phyloP scores from a whole-genome alignment of 129 eudicot species.

The Chrysanthemum makinoi region DNA sequence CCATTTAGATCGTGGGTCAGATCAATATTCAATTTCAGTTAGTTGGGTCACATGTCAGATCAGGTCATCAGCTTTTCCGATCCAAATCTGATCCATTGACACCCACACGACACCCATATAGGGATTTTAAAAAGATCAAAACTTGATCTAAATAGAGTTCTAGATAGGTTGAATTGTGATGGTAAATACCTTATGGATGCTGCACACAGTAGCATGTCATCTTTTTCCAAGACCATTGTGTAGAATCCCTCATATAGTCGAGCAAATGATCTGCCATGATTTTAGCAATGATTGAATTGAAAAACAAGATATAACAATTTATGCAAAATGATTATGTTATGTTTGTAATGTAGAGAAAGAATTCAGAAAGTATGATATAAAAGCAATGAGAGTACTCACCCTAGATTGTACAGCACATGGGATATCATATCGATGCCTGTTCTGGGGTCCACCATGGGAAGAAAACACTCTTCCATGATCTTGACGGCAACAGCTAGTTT shows the following conservation, averaged over 20 bases:
- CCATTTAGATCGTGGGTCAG: not conserved
- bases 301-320: not conserved
- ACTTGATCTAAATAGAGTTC: not conserved
- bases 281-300: too few species aligned
- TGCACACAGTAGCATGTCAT: conserved; percentile 63
- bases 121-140: not conserved
- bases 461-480: conserved; percentile 97
- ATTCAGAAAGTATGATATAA: not conserved
- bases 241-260: conserved; percentile 81
- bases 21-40: not conserved
- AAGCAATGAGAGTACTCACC: conserved; percentile 44
- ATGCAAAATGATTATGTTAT: conserved; percentile 4
- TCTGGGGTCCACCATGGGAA: conserved; percentile 89
- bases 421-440: conserved; percentile 97
- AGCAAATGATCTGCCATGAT: conserved; percentile 63
- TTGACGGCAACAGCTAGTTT: conserved; percentile 91
- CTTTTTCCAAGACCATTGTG: conserved; percentile 83
- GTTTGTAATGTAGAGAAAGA: conserved; percentile 6
- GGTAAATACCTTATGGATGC: conserved; percentile 79
- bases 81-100: conserved; percentile 3
- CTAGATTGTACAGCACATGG: conserved; percentile 83
- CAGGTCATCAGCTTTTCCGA: not conserved
- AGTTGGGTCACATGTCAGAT: not conserved
- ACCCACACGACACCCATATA: not conserved
- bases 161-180: not conserved